Conservation (phyloP, 2,329 filamentous ascomycete species). For the Sclerotinia spermophila region DNA sequence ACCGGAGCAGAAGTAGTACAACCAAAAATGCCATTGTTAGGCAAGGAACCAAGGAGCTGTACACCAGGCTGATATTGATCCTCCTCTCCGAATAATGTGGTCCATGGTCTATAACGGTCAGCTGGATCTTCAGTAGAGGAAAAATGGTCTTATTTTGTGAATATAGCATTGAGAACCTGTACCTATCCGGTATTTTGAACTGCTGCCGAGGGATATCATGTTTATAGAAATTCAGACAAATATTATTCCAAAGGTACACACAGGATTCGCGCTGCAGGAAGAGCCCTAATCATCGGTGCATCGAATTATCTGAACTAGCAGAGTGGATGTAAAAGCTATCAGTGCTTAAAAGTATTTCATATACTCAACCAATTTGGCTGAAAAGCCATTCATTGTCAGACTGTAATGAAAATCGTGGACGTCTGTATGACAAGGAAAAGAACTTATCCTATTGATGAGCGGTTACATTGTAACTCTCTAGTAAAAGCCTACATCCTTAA, state of each 20-base stretch:
- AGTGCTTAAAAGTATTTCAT: not conserved
- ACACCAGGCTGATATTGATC: not conserved
- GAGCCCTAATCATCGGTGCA: not conserved
- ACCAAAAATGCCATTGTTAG: not conserved
- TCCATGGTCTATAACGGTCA: not conserved
- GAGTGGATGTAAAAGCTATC: not conserved
- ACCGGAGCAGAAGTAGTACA: too few relatives aligned
- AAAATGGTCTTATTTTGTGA: not conserved
- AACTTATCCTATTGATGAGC: not conserved
- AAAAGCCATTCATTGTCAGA: not conserved
- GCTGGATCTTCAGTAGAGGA: not conserved
- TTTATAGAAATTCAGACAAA: too few relatives aligned
- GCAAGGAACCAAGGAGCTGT: not conserved
- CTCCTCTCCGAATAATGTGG: not conserved
- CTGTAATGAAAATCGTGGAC: not conserved
- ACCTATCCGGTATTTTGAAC: too few relatives aligned
- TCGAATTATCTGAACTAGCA: not conserved
- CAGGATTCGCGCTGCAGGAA: not conserved
- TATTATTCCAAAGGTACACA: not conserved
- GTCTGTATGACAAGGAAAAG: not conserved
- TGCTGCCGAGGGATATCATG: not conserved
- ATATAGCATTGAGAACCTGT: not conserved
- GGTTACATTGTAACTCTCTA: not conserved
- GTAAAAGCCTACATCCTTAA: not conserved
- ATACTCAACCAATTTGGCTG: not conserved